Evolutionary conservation across 2,329 filamentous ascomycete species (phyloP), one percentile per base, ranked within the genome.

Genomic region (Ophiostoma quercus): DNA sequence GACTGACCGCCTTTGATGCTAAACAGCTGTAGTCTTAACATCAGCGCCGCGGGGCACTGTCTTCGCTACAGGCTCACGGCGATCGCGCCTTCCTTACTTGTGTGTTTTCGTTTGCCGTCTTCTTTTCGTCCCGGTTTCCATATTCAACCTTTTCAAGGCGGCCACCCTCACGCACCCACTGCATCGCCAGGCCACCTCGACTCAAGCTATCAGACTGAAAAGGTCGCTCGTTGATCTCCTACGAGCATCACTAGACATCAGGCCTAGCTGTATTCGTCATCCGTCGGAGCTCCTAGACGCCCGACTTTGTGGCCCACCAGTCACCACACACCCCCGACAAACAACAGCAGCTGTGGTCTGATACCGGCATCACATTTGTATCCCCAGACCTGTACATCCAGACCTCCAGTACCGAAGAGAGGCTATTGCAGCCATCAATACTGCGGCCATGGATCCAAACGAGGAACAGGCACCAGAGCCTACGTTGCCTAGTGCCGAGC

Each of bases 391-490:
- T 34, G 11, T 9, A 16, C 57, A 19, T 16, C 12, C 57, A 62
- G 5, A 62, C 32, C 19, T 47, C 16, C 16, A 47, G 43, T 47
- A 19, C 43, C 6, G 5, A n/a, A 47, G 43, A 47, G 43, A n/a
- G 41, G 16, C 16, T 8, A 8, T n/a, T 47, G 2, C 43, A 19
- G 43, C 19, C 43, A 6, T 47, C 43, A 47, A 47, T 16, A 51
- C 22, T 22, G n/a, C 37, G 34, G 5, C 19, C 16, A 81, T 85
- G 84, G 83, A 85, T 73, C 79, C 82, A 16, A 80, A 80, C 77
- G 79, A 82, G 71, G 79, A 80, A 73, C 79, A 74, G 29, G 73
- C 76, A 25, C 47, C 77, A 73, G 74, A 74, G 72, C 74, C 74
- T 9, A 74, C 71, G 29, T 72, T 75, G 32, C 74, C 74, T 22